Percentiles rank a stretch among this genome's conserved stretches.
Evolutionary conservation across 1,284 basidiomycete genomes (phyloP).

Genomic region (Termitomyces sp.): DNA sequence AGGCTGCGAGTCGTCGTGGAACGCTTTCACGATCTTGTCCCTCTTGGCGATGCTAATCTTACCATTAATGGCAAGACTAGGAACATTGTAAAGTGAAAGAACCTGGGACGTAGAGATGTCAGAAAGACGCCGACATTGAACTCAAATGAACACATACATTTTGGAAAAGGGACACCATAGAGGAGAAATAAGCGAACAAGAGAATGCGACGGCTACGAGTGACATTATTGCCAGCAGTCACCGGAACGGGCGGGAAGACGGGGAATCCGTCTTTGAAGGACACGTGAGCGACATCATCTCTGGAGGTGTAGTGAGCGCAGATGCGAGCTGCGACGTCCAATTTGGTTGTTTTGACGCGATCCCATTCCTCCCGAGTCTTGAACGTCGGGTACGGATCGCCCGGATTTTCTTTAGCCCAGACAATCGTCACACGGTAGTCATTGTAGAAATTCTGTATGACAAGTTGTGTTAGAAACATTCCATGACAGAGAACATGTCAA

Average conservation of each 20-base stretch:
- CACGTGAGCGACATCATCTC: not conserved
- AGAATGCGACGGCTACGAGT: not conserved
- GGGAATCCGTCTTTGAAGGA: too few species aligned
- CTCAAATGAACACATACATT: too few species aligned
- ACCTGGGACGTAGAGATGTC: constrained; percentile 17
- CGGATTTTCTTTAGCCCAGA: not conserved
- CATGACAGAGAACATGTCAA: too few species aligned
- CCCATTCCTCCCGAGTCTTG: not conserved
- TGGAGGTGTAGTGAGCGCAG: not conserved
- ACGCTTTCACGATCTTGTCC: not conserved
- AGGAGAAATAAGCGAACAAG: constrained; percentile 2
- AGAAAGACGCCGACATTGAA: too few species aligned
- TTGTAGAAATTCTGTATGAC: not conserved
- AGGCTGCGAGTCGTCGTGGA: constrained; percentile 5
- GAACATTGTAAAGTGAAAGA: constrained; percentile 20
- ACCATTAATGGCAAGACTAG: constrained; percentile 19
- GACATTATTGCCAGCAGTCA: too few species aligned
- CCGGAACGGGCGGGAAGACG: too few species aligned
- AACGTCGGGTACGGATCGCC: not conserved
- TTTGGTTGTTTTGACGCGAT: not conserved
- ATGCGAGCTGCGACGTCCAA: not conserved
- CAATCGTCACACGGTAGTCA: not conserved
- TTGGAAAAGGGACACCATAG: constrained; percentile 18
- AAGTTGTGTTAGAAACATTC: too few species aligned
- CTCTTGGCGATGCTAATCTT: constrained; percentile 12